Evolutionary conservation across 2,329 filamentous ascomycete genomes (phyloP), one percentile per base, ranked within the genome.

Genomic region (Fusarium buharicum): DNA sequence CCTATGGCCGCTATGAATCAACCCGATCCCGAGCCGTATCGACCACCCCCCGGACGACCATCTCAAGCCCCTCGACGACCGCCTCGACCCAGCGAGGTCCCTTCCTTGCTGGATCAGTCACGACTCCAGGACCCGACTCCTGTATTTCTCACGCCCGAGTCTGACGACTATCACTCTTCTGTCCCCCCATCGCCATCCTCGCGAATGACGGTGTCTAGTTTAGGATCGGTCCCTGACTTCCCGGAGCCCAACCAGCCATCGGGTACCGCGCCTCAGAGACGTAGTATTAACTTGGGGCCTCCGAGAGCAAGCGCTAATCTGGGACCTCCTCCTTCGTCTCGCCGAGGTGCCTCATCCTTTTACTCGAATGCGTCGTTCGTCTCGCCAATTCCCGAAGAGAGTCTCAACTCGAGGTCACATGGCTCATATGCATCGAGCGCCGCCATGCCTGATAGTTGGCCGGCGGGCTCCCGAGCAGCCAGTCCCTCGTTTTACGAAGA

Each of bases 321-420:
- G 12, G 86, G 86, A 3, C 86, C 86, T 16, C 86, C 86, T 1
- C 86, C 86, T 3, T 85, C 82, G 12, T 80, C 85, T 4, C 80
- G 86, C 66, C 78, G 86, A 64, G 86, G 86, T 1, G 82, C 81
- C 24, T 88, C 86, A 0, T 87, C 86, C 0, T 88, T 87, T 58
- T 88, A 90, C 68, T 90, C 88, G 3, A 84, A 82, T 62, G 76
- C 81, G 12, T 90, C 89, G 0, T 89, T 83, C 57, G 89, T 93
- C 22, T 90, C 90, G 1, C 90, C 90, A 0, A 93, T 93, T 49
- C 88, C 87, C 1, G 90, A 93, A 73, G 90, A 93, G 71, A 85
- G 82, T 61, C 81, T 84, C 0, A 79, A 82, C 20, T 78, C 82
- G 4, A 78, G 81, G 50, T 86, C 86, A 1, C 84, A 86, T 70